These are phyloP conservation scores for Hypocrella siamensis DNA, from an alignment of 2,329 filamentous ascomycete genomes.

Conservation along the genomic window DNA sequence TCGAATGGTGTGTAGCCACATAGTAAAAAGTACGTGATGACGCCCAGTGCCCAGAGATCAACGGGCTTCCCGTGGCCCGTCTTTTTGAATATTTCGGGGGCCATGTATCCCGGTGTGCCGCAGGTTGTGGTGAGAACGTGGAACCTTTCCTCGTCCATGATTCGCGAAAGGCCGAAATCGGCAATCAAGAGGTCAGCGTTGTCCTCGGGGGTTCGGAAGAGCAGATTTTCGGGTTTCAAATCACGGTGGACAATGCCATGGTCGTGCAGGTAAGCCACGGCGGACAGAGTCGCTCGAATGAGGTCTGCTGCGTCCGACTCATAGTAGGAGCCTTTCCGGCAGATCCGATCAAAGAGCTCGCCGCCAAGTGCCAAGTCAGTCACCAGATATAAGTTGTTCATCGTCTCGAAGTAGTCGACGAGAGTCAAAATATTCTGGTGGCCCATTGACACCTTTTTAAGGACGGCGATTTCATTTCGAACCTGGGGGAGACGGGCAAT, in stretches of 20 bases:
- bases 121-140: constrained; percentile 96
- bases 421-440: constrained; percentile 96
- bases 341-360: constrained; percentile 96
- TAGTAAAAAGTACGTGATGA: constrained; percentile 96
- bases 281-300: constrained; percentile 84
- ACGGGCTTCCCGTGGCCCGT: constrained; percentile 95
- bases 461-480: constrained; percentile 91
- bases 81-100: constrained; percentile 98
- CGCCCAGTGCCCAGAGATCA: constrained; percentile 94
- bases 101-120: constrained; percentile 97
- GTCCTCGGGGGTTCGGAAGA: constrained; percentile 94
- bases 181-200: constrained; percentile 94
- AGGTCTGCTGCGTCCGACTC: constrained; percentile 93
- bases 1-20: constrained; percentile 98
- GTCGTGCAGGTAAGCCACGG: constrained; percentile 96
- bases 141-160: constrained; percentile 99
- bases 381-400: constrained; percentile 98
- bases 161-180: constrained; percentile 86
- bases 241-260: constrained; percentile 98
- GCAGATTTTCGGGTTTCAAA: constrained; percentile 89
- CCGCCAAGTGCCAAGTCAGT: constrained; percentile 92
- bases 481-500: constrained; percentile 52
- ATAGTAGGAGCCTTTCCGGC: constrained; percentile 95
- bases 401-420: constrained; percentile 98
- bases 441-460: constrained; percentile 97